phyloP scores from a whole-genome alignment of 768 basidiomycete species.

The Trametes meyenii region DNA sequence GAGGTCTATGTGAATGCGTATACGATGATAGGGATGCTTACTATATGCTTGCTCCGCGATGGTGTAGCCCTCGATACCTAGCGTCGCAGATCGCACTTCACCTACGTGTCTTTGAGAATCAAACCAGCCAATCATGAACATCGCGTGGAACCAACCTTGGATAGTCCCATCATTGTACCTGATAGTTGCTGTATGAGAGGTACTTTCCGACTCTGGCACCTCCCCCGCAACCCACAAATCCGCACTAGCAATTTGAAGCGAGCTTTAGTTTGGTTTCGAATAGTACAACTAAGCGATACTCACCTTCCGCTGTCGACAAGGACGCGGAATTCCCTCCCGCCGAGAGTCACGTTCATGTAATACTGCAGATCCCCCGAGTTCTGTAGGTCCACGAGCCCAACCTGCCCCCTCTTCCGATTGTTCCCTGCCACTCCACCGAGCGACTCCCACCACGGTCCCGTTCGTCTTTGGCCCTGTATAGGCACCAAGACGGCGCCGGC shows the following conservation, averaged over 20 bases:
- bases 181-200: conserved; percentile 26
- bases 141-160: conserved; percentile 22
- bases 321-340: conserved; percentile 29
- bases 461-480: conserved; percentile 15
- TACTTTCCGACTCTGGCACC: conserved; percentile 27
- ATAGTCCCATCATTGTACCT: conserved; percentile 30
- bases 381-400: conserved; percentile 15
- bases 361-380: conserved; percentile 33
- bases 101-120: conserved; percentile 17
- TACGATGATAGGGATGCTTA: conserved; percentile 2
- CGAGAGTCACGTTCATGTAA: conserved; percentile 33
- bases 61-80: conserved; percentile 31
- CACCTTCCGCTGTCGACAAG: conserved; percentile 40
- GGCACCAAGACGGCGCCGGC: conserved; percentile 24
- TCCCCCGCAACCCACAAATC: conserved; percentile 36
- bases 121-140: too few species aligned
- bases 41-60: conserved; percentile 35
- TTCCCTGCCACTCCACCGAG: conserved; percentile 9
- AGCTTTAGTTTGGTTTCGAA: background rate
- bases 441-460: conserved; percentile 8
- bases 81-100: conserved; percentile 29
- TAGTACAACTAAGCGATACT: background rate
- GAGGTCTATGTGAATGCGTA: background rate
- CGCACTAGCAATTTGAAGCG: conserved; percentile 21
- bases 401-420: conserved; percentile 13